Evolutionary conservation across 371 early-diverging fungal species (phyloP), one percentile per base, ranked within the genome.

Genomic region (Circinella minor): DNA sequence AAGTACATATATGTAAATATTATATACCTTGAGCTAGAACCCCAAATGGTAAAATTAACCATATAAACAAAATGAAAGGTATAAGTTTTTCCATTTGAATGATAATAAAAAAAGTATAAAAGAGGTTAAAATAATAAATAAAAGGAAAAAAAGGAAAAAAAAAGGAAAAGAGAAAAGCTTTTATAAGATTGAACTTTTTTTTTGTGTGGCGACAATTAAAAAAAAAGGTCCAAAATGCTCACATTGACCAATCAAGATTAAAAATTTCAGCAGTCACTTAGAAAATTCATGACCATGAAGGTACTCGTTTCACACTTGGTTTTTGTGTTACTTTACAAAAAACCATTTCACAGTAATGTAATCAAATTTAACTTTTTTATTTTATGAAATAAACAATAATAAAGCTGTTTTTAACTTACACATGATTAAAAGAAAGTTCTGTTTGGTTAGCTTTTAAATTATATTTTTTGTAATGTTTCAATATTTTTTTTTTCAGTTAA

Each of bases 211-310:
- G 43, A 43, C 6, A 43, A 6, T 11, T 9, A n/a, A n/a, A n/a
- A 51, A 51, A 51, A 51, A 51, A 57, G n/a, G 57, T 11, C 57
- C 11, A 11, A n/a, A 51, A 51, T 51, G 15, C n/a, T 57, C 15
- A 54, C 57, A 57, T 18, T 57, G 36, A 17, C 57, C 57, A 57
- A 57, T 57, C 57, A 57, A 5, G 34, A 13, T 34, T 4, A 27
- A 57, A 57, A 57, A 57, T 57, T 57, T 57, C 36, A 4, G 34
- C 27, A 57, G 57, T 57, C 57, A 57, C 57, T 34, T 34, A 10
- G 43, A 14, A 51, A 51, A 57, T 57, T 34, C 57, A 57, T 57
- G 57, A 57, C 57, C 57, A n/a, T 57, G 20, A 57, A 57, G 57
- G 57, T 57, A 57, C 57, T 57, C 57, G 9, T 57, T 11, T 27